Percentiles rank a stretch among this genome's conserved stretches.
These are phyloP conservation scores for Paratinospora sagittata DNA, from an alignment of 164 flowering plant genomes.

Conservation along the genomic window DNA sequence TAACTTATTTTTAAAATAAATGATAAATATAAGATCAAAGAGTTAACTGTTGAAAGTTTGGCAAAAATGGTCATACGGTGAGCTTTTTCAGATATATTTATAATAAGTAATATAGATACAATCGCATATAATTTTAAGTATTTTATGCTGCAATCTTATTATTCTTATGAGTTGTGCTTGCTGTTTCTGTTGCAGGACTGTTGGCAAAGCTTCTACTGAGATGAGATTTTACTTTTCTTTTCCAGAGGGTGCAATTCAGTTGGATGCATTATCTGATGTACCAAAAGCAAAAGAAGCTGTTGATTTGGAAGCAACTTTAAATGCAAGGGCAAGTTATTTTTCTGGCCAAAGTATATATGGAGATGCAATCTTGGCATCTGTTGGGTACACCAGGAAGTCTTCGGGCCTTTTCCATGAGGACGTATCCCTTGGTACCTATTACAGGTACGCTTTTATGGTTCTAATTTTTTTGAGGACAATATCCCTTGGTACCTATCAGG, in stretches of 20 bases:
- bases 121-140: neutral
- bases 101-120: too few relatives aligned
- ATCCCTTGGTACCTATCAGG: slow-evolving; percentile 65
- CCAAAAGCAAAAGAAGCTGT: slow-evolving; percentile 17
- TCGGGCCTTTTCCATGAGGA: slow-evolving; percentile 59
- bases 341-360: slow-evolving; percentile 69
- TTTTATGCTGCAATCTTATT: neutral
- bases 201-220: slow-evolving; percentile 88
- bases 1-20: neutral
- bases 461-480: slow-evolving; percentile 38
- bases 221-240: slow-evolving; percentile 63
- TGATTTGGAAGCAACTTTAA: slow-evolving; percentile 29
- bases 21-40: too few relatives aligned
- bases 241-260: slow-evolving; percentile 24
- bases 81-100: too few relatives aligned
- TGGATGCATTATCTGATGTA: slow-evolving; percentile 25
- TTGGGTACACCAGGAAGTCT: slow-evolving; percentile 78
- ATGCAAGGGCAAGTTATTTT: slow-evolving; percentile 73
- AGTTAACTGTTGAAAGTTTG: too few relatives aligned
- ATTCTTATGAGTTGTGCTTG: neutral
- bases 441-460: slow-evolving; percentile 43
- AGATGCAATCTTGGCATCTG: slow-evolving; percentile 66
- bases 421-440: slow-evolving; percentile 54
- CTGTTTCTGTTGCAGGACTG: slow-evolving; percentile 35
- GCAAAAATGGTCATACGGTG: too few relatives aligned